Percentiles rank a stretch among this genome's conserved stretches.
These are phyloP conservation scores for Arthrobotrys sphaeroides DNA, from an alignment of 2,329 filamentous ascomycete species.

Conservation along the genomic window DNA sequence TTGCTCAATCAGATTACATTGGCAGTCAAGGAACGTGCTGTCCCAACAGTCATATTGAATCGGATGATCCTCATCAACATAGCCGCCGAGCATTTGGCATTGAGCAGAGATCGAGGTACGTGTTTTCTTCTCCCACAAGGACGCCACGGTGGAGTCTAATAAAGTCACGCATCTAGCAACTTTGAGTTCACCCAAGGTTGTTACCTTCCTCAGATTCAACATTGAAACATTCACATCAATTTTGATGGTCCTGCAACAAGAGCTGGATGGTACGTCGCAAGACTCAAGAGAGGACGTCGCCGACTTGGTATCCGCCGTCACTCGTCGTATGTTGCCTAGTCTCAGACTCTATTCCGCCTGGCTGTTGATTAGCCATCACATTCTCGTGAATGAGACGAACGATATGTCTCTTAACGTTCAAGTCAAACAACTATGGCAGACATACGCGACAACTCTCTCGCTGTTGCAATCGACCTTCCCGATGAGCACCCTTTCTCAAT, in stretches of 20 bases:
- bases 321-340: conserved; percentile 71
- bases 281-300: conserved; percentile 65
- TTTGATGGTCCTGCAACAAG: conserved; percentile 74
- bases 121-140: conserved; percentile 63
- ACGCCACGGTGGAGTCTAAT: conserved; percentile 64
- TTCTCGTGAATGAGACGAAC: conserved; percentile 67
- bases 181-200: conserved; percentile 60
- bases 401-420: conserved; percentile 68
- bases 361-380: conserved; percentile 68
- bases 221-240: conserved; percentile 78
- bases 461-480: conserved; percentile 70
- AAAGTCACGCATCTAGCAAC: conserved; percentile 58
- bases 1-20: conserved; percentile 80
- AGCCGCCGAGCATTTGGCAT: conserved; percentile 79
- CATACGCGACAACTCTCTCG: conserved; percentile 72
- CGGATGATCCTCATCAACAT: conserved; percentile 89
- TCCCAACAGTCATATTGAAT: conserved; percentile 71
- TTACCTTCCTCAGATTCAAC: conserved; percentile 79
- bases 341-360: conserved; percentile 75
- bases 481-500: conserved; percentile 66
- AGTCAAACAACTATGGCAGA: conserved; percentile 72
- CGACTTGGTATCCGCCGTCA: conserved; percentile 66
- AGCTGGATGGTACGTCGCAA: conserved; percentile 70
- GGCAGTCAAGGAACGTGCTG: conserved; percentile 73
- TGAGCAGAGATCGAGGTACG: conserved; percentile 69